phyloP scores from a whole-genome alignment of 495 filamentous ascomycete genomes.

The Podospora australis region DNA sequence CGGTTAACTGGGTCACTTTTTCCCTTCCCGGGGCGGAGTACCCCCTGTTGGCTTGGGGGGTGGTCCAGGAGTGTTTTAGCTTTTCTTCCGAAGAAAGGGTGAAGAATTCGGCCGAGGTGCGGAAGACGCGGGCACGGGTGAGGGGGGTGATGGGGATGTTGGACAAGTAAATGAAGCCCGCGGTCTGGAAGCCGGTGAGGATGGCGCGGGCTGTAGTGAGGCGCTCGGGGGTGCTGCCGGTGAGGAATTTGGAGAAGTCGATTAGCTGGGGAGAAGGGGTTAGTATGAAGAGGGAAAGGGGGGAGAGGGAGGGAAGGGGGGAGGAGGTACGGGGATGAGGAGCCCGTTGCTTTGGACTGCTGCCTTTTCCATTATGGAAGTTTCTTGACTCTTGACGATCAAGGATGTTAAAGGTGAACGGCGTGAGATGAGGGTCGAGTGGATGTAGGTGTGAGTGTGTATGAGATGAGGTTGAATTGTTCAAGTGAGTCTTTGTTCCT shows the following conservation, averaged over 20 bases:
- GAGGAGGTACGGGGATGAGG: slow-evolving; percentile 54
- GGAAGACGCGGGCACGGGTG: slow-evolving; percentile 57
- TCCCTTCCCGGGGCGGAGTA: slow-evolving; percentile 72
- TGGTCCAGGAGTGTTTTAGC: slow-evolving; percentile 61
- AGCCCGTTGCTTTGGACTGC: slow-evolving; percentile 62
- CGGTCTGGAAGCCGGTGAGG: slow-evolving; percentile 71
- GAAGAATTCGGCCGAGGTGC: slow-evolving; percentile 73
- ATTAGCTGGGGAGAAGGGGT: slow-evolving; percentile 55
- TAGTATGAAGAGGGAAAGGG: not conserved
- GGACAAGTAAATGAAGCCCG: slow-evolving; percentile 87
- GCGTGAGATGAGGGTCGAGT: too few species aligned
- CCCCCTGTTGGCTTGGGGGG: slow-evolving; percentile 68
- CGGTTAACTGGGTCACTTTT: slow-evolving; percentile 59
- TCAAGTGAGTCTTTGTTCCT: too few species aligned
- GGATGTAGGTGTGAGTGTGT: too few species aligned
- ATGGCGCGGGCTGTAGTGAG: slow-evolving; percentile 62
- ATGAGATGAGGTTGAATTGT: too few species aligned
- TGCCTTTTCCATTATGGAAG: slow-evolving; percentile 37
- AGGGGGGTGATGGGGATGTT: slow-evolving; percentile 63
- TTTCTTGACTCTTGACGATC: too few species aligned
- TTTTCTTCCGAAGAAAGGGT: slow-evolving; percentile 62
- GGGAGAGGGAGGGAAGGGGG: not conserved
- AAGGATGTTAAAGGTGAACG: too few species aligned
- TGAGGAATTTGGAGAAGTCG: slow-evolving; percentile 71
- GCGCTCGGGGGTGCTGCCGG: slow-evolving; percentile 55